Percentiles rank a stretch among this genome's conserved stretches.
These are phyloP conservation scores for Neonectria punicea DNA, from an alignment of 2,329 filamentous ascomycete genomes.

Conservation along the genomic window DNA sequence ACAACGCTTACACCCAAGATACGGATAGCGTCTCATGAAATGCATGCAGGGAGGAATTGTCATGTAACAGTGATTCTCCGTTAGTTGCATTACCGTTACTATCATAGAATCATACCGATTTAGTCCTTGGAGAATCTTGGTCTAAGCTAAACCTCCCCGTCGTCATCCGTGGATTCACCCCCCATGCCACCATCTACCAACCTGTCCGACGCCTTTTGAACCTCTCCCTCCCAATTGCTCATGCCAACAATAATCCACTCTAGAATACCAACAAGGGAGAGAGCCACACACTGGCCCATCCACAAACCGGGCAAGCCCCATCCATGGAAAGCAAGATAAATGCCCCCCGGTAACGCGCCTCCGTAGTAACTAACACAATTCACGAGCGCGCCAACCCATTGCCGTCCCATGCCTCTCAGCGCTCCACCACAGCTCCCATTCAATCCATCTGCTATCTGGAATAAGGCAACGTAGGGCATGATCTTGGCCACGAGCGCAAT, in stretches of 20 bases:
- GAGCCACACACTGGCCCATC: conserved; percentile 83
- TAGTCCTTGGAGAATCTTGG: not conserved
- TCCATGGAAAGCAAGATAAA: conserved; percentile 86
- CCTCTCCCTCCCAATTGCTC: conserved; percentile 74
- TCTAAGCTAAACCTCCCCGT: conserved; percentile 24
- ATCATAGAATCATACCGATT: not conserved
- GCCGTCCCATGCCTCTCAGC: conserved; percentile 84
- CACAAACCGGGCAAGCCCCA: conserved; percentile 85
- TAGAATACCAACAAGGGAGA: conserved; percentile 81
- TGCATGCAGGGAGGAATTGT: not conserved
- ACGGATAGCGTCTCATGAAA: conserved; percentile 2
- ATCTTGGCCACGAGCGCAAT: conserved; percentile 78
- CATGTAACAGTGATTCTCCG: not conserved
- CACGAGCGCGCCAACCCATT: conserved; percentile 85
- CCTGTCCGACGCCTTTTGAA: conserved; percentile 40
- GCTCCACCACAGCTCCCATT: conserved; percentile 87
- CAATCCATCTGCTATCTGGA: conserved; percentile 89
- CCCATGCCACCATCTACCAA: conserved; percentile 34
- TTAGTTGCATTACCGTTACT: conserved; percentile 13
- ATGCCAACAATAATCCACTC: conserved; percentile 84
- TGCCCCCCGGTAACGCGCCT: conserved; percentile 81
- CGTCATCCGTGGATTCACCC: not conserved
- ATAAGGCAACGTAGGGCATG: conserved; percentile 87
- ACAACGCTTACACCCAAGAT: conserved; percentile 2
- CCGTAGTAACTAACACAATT: conserved; percentile 88